These are phyloP conservation scores for Athelia psychrophila DNA, from an alignment of 1,284 basidiomycete species.

Conservation along the genomic window DNA sequence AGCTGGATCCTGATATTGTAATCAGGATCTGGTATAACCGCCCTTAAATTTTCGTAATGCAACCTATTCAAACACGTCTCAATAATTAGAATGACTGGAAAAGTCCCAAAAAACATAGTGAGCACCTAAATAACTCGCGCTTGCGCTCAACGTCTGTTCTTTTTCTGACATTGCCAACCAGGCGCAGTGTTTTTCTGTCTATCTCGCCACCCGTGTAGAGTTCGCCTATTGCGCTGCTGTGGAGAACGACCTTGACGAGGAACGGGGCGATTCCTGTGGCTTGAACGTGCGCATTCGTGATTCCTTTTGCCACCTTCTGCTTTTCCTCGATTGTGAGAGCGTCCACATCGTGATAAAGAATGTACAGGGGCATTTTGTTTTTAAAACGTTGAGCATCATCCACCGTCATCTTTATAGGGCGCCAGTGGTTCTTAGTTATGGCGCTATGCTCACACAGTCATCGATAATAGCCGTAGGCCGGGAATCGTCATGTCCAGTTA, in stretches of 20 bases:
- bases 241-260: constrained; percentile 1
- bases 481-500: no score
- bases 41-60: neutral
- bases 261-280: neutral
- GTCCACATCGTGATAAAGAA: no score
- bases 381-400: no score
- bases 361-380: no score
- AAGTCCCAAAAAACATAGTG: neutral
- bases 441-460: no score
- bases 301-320: no score
- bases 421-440: no score
- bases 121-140: neutral
- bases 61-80: neutral
- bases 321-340: no score
- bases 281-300: no score
- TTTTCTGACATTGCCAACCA: neutral
- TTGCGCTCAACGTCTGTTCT: neutral
- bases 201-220: neutral
- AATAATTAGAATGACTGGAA: neutral
- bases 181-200: neutral
- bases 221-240: neutral
- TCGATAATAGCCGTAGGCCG: no score
- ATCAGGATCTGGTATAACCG: neutral
- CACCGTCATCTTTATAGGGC: no score
- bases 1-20: neutral